Evolutionary conservation across 306 rosid genomes (phyloP).

Genomic region (Ochetophila trinervis): DNA sequence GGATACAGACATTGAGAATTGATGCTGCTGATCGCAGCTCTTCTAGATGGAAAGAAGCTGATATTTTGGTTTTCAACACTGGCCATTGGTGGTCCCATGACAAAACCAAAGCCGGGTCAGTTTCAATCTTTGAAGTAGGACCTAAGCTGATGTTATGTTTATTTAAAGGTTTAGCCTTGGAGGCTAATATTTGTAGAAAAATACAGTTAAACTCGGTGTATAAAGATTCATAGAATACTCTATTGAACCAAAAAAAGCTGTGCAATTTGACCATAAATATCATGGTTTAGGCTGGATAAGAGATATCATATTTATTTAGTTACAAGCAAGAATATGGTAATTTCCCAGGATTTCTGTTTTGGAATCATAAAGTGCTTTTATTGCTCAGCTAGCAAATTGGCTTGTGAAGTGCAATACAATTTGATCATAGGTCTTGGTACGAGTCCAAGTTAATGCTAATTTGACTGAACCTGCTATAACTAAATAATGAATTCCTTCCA

Average conservation of each 20-base stretch:
- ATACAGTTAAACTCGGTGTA: too few relatives aligned
- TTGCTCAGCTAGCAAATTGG: not conserved
- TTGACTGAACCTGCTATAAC: too few relatives aligned
- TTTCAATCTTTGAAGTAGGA: constrained; percentile 20
- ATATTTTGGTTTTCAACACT: constrained; percentile 81
- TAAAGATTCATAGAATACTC: too few relatives aligned
- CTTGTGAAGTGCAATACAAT: not conserved
- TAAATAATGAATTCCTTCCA: not conserved
- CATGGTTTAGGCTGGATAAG: not conserved
- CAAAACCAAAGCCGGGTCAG: constrained; percentile 93
- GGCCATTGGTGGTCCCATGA: constrained; percentile 99
- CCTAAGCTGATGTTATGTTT: constrained; percentile 8
- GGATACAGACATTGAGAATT: constrained; percentile 64
- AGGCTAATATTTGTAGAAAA: too few relatives aligned
- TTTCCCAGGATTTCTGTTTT: too few relatives aligned
- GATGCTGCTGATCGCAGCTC: constrained; percentile 82
- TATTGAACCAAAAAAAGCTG: too few relatives aligned
- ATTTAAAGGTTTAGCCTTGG: not conserved
- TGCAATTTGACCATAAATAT: not conserved
- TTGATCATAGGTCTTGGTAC: not conserved
- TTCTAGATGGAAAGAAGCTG: constrained; percentile 91
- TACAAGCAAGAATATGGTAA: too few relatives aligned
- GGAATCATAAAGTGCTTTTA: too few relatives aligned
- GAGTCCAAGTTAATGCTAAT: too few relatives aligned
- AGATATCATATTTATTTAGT: not conserved